Base-by-base conservation (phyloP, 2,329 filamentous ascomycete species). In the Trichoderma citrinoviride region DNA sequence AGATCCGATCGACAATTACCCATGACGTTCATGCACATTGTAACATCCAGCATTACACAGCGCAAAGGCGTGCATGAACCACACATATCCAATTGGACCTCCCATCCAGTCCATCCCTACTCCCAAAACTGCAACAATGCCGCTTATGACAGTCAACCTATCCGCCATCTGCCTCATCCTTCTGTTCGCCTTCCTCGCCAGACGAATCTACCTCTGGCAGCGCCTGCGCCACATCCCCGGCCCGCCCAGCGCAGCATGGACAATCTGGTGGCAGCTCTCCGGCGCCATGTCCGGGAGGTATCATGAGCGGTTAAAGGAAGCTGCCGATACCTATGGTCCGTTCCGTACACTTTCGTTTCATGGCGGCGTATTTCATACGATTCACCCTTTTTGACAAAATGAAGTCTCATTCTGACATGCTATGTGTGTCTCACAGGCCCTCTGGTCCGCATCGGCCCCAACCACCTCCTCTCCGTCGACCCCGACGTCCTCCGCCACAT, bases 401-500 rank as follows among this genome's bases (percentile, higher is more conserved):
- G 29, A 33, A 8, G 5, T 12, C 21, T 53, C 12, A 60, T n/a
- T 14, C 7, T 43, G 12, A 14, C 7, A 8, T n/a, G n/a, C 19
- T 8, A 17, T 15, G n/a, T 19, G n/a, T 12, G 0, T 7, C n/a
- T 19, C 15, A 41, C 27, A 66, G 65, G 60, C 40, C 65, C 65
- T 17, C 65, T 66, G n/a, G 75, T 77, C 1, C 76, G 80, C 5
- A 75, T 81, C 33, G 79, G 79, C 0, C 79, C 80, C 7, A 79
- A 80, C 49, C 73, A 79, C 40, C 69, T 82, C 1, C 68, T 78
- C 4, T 79, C 76, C 0, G 71, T 72, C 25, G 80, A 82, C 60
- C 77, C 78, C 0, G 76, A 74, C 1, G 68, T 79, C 25, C 61
- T 81, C 12, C 75, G 76, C 23, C 73, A 69, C 23, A 77, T 81